A percentile compares a stretch with the other conserved stretches of the same genome.
These are phyloP conservation scores for Leccinum rimulosum DNA, from an alignment of 768 basidiomycete genomes.

Conservation along the genomic window DNA sequence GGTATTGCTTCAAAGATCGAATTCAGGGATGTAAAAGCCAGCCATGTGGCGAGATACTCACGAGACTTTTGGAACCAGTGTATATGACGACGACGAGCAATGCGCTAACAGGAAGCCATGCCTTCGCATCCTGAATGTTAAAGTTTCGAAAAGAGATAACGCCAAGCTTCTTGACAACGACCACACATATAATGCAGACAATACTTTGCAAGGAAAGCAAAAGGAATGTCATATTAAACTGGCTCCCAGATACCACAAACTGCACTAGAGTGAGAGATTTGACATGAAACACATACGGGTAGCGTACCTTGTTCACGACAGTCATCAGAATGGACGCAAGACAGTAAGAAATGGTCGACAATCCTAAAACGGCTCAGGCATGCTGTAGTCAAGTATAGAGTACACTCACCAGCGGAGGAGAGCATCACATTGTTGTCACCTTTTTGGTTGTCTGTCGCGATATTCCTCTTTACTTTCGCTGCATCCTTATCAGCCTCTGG, in stretches of 20 bases:
- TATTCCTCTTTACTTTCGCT: constrained; percentile 54
- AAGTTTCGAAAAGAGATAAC: constrained; percentile 85
- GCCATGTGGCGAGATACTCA: constrained; percentile 40
- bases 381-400: neutral
- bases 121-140: constrained; percentile 77
- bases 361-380: constrained; percentile 43
- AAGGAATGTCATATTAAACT: constrained; percentile 97
- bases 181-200: constrained; percentile 83
- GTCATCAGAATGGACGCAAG: constrained; percentile 95
- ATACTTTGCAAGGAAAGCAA: constrained; percentile 87
- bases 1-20: constrained; percentile 69
- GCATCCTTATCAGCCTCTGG: constrained; percentile 34
- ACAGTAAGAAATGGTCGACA: constrained; percentile 88
- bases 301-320: constrained; percentile 85
- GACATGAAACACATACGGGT: neutral
- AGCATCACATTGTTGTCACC: constrained; percentile 8
- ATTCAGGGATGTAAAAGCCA: neutral
- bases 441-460: constrained; percentile 38
- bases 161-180: constrained; percentile 66
- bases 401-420: constrained; percentile 27
- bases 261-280: constrained; percentile 30
- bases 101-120: constrained; percentile 94
- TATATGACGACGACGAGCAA: constrained; percentile 94
- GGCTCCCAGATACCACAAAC: constrained; percentile 91
- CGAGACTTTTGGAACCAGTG: constrained; percentile 95